These are phyloP conservation scores for Aspergillus versicolor DNA, from an alignment of 2,329 filamentous ascomycete species.

Conservation along the genomic window DNA sequence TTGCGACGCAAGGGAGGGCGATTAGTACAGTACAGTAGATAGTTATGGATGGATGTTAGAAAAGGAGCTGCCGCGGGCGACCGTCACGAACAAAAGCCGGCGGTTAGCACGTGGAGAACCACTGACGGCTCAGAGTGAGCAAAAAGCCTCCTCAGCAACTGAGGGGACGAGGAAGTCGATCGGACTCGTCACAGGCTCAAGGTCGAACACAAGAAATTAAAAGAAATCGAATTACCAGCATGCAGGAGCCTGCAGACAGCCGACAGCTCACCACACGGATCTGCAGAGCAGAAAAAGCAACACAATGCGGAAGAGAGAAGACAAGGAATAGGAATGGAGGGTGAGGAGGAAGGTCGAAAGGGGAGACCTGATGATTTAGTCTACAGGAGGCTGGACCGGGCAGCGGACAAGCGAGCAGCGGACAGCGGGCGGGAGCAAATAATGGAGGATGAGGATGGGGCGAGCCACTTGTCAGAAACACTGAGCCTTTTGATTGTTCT, in stretches of 20 bases:
- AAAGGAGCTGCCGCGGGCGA: conserved; percentile 22
- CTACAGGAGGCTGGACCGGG: conserved; percentile 18
- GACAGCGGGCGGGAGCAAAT: not conserved
- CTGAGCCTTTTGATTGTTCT: not conserved
- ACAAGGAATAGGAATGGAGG: conserved; percentile 1
- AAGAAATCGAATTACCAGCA: conserved; percentile 4
- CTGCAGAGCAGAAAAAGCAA: conserved; percentile 15
- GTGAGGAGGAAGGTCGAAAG: not conserved
- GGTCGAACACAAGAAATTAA: not conserved
- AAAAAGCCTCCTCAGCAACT: not conserved
- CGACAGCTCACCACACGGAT: conserved; percentile 25
- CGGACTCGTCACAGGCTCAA: not conserved
- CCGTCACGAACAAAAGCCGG: conserved; percentile 17
- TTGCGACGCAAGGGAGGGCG: conserved; percentile 22
- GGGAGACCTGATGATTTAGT: not conserved
- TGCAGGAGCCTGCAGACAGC: conserved; percentile 21
- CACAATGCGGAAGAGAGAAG: conserved; percentile 8
- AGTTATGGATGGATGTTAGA: not conserved
- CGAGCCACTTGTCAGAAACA: conserved; percentile 13
- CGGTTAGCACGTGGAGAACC: conserved; percentile 27
- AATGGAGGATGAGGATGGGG: conserved; percentile 8
- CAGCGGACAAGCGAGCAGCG: conserved; percentile 14
- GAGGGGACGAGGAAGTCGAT: not conserved
- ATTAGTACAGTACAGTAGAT: not conserved
- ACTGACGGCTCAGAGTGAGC: conserved; percentile 15